These are phyloP conservation scores for Yamadazyma epiphylla DNA, from an alignment of 1,139 yeast genomes.

Conservation along the genomic window DNA sequence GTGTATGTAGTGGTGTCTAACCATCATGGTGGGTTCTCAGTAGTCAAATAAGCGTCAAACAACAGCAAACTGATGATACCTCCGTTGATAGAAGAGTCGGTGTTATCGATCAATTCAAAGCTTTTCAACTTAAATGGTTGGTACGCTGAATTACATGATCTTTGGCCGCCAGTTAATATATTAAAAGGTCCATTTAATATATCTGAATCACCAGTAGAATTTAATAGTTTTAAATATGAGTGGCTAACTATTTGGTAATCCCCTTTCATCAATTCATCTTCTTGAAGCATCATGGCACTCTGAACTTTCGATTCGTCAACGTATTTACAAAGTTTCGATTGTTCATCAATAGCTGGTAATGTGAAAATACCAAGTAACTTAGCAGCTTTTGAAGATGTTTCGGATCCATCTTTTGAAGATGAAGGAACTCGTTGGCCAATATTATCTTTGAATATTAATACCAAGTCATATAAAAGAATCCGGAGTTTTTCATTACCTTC, in stretches of 20 bases:
- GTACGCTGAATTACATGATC: constrained; percentile 1
- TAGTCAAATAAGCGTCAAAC: constrained; percentile 71
- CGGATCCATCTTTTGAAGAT: constrained; percentile 1
- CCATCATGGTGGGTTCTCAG: constrained; percentile 55
- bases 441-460: constrained; percentile 50
- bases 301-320: constrained; percentile 18
- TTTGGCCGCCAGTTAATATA: constrained; percentile 18
- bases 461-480: constrained; percentile 59
- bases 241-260: constrained; percentile 33
- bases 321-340: constrained; percentile 16
- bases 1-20: background rate
- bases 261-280: constrained; percentile 29
- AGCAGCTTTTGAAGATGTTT: constrained; percentile 5
- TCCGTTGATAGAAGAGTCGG: constrained; percentile 58
- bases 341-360: constrained; percentile 29
- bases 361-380: constrained; percentile 20
- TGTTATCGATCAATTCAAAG: constrained; percentile 70
- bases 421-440: constrained; percentile 17
- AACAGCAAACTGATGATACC: constrained; percentile 67
- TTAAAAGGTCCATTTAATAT: constrained; percentile 15
- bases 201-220: constrained; percentile 15
- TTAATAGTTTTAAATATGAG: constrained; percentile 19
- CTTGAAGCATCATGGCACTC: constrained; percentile 30
- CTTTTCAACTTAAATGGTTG: constrained; percentile 30
- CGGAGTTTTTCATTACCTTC: constrained; percentile 47